A percentile compares a stretch with the other conserved stretches of the same genome.
These are phyloP conservation scores for Fusarium xylarioides DNA, from an alignment of 2,329 filamentous ascomycete species.

Conservation along the genomic window DNA sequence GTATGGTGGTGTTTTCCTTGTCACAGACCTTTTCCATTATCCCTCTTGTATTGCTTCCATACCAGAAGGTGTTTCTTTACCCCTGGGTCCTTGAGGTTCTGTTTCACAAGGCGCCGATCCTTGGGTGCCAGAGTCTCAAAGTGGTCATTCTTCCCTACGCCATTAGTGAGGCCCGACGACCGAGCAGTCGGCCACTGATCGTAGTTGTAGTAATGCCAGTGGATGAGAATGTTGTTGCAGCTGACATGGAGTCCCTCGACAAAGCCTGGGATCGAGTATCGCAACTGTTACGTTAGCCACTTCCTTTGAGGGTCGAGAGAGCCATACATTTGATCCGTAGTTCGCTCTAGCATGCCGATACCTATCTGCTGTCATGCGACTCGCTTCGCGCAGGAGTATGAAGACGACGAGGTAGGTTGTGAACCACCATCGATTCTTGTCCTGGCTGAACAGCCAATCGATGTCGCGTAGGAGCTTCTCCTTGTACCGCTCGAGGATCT, in stretches of 20 bases:
- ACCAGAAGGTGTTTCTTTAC: conserved; percentile 39
- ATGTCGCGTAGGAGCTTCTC: conserved; percentile 48
- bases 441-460: conserved; percentile 47
- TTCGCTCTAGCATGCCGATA: conserved; percentile 55
- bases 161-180: conserved; percentile 37
- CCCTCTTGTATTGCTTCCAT: conserved; percentile 38
- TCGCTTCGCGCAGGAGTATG: conserved; percentile 54
- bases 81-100: conserved; percentile 39
- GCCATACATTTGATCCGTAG: conserved; percentile 39
- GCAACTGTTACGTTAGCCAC: conserved; percentile 36
- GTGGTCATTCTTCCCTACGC: conserved; percentile 30
- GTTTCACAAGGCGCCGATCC: conserved; percentile 48
- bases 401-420: conserved; percentile 53
- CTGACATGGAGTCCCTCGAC: conserved; percentile 57
- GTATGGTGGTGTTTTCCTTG: neutral
- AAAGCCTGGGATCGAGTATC: conserved; percentile 52
- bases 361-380: conserved; percentile 52
- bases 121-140: conserved; percentile 44
- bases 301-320: neutral
- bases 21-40: conserved; percentile 36
- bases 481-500: conserved; percentile 48
- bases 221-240: conserved; percentile 56
- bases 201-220: conserved; percentile 63
- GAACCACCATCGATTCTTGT: conserved; percentile 45
- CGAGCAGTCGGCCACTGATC: conserved; percentile 39